Conservation (phyloP, 2,329 filamentous ascomycete species). For the Cladorrhinum sp. region DNA sequence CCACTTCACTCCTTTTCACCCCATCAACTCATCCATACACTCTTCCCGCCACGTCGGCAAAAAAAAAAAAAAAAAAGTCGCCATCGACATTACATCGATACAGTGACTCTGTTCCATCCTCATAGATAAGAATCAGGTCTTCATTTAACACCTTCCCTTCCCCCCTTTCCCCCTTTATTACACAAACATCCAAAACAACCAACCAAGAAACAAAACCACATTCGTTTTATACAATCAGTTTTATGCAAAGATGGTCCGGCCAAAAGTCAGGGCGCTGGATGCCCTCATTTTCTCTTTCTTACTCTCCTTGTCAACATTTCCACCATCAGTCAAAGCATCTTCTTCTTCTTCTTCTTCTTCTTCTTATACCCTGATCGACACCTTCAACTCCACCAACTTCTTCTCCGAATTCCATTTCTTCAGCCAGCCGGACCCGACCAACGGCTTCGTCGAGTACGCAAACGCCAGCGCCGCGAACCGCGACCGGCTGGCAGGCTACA, state of each 20-base stretch:
- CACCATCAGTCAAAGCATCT: background rate
- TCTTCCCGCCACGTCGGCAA: no score
- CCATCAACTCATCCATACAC: background rate
- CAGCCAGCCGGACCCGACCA: slow-evolving; percentile 61
- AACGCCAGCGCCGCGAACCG: slow-evolving; percentile 54
- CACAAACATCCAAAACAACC: no score
- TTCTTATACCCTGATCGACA: slow-evolving; percentile 45
- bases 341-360: background rate
- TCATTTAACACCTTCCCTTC: background rate
- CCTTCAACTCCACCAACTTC: slow-evolving; percentile 53
- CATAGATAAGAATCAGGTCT: background rate
- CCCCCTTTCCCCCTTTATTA: no score
- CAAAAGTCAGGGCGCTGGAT: background rate
- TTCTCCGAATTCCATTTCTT: slow-evolving; percentile 57
- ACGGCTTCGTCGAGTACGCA: slow-evolving; percentile 71
- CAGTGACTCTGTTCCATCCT: background rate
- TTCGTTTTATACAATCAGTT: background rate
- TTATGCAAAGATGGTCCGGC: background rate
- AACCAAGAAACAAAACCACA: background rate
- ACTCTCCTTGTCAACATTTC: background rate
- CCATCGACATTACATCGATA: background rate
- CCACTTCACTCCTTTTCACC: background rate
- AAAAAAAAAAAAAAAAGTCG: no score
- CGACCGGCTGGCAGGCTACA: slow-evolving; percentile 56
- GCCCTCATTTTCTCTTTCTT: background rate